Evolutionary conservation across 2,329 filamentous ascomycete genomes (phyloP), one percentile per base, ranked within the genome.

Genomic region (Fusarium musae): DNA sequence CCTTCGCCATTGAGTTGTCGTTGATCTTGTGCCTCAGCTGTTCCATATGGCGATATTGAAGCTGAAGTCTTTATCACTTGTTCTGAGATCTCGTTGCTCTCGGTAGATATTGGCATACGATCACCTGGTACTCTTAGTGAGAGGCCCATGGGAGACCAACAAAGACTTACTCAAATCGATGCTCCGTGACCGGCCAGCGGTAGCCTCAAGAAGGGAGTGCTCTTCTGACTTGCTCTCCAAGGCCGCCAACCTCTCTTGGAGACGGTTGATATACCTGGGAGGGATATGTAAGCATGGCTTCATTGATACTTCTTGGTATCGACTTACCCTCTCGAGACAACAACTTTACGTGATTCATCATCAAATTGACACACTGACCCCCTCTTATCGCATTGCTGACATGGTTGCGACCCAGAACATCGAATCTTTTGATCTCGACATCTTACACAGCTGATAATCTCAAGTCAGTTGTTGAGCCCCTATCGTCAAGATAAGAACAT

Each of bases 341-440:
- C 71, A 17, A 74, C 67, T 19, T 74, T 74, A 9, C 66, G 63
- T 28, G 71, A 56, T 16, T 72, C 62, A 9, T 74, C 67, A 15
- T 74, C 71, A 11, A 74, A 74, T 9, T 47, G 52, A 30, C 71
- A 74, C 5, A 60, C 15, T 21, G 71, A 46, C 0, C 40, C 53
- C 43, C 72, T 62, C n/a, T 74, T 74, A 4, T 69, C 71, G 3
- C 72, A 74, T 28, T 74, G 68, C 5, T 74, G 68, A 32, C 71
- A 74, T 8, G 68, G 68, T 5, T 72, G 63, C 17, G 57, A 65
- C 5, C 71, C 63, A 40, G 67, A 74, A 21, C 71, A 74, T 42
- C 59, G 72, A 8, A 74, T 74, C 46, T 74, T 72, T n/a, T 74
- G 68, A 43, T 72, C 72, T n/a, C 68, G 63, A 19, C 72, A 72